Conservation (phyloP, 75 land plant species). For the Cunninghamia lanceolata region DNA sequence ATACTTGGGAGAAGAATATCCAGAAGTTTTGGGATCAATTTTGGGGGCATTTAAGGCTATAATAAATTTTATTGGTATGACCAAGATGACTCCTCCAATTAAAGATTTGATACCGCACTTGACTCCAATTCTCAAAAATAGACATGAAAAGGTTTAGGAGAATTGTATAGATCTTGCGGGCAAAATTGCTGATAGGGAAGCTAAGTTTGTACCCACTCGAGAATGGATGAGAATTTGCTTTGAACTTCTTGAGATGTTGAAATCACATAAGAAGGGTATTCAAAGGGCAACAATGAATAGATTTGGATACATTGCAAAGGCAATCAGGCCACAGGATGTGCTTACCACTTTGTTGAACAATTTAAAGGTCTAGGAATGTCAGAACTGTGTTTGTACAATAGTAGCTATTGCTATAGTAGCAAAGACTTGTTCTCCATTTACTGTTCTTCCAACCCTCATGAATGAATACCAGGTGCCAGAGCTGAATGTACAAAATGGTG, state of each 20-base stretch:
- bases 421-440: too few relatives aligned
- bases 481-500: too few relatives aligned
- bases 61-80: too few relatives aligned
- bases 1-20: too few relatives aligned
- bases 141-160: conserved; percentile 98
- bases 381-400: conserved; percentile 94
- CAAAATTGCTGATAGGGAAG: conserved; percentile 95
- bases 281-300: conserved; percentile 95
- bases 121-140: conserved; percentile 90
- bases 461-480: too few relatives aligned
- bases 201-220: conserved; percentile 96
- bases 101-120: conserved; percentile 92
- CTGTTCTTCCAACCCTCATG: too few relatives aligned
- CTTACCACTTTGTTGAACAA: conserved; percentile 89
- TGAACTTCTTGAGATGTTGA: too few relatives aligned
- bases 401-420: conserved; percentile 97
- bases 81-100: too few relatives aligned
- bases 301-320: conserved; percentile 97
- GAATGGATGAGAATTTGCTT: conserved; percentile 99
- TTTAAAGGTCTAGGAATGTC: conserved; percentile 97
- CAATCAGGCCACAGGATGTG: conserved; percentile 98
- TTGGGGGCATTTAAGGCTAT: too few relatives aligned
- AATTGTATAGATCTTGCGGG: conserved; percentile 98
- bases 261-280: conserved; percentile 97
- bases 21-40: too few relatives aligned